Evolutionary conservation across 2,329 filamentous ascomycete genomes (phyloP), one percentile per base, ranked within the genome.

Genomic region (Neonectria faginata): DNA sequence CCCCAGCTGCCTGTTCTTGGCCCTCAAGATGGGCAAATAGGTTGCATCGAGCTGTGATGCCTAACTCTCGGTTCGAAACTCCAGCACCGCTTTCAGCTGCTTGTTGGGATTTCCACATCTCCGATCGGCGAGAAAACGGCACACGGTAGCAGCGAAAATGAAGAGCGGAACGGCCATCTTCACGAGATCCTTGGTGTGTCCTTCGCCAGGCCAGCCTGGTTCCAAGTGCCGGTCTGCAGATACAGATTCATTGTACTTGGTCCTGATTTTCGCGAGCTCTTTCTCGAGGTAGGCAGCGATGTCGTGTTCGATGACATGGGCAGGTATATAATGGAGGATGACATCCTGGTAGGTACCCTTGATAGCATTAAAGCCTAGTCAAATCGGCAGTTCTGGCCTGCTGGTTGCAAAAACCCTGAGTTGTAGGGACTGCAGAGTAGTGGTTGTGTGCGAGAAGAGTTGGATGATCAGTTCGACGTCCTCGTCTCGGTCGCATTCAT

Each of bases 391-490:
- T 36, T 83, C 78, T 0, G 81, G 81, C 42, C 82, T 73, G 62
- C 80, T 83, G 0, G 81, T 83, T 1, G 83, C 18, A 50, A 83
- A 82, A 2, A 80, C 57, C 52, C 72, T 77, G 11, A 81, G 44
- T 5, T 47, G 52, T 51, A 12, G 72, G 31, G 57, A 75, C 64
- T 44, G 65, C 14, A 60, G 31, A 0, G 16, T 31, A 7, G 50
- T 33, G 70, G 70, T 27, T 9, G 29, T 39, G 51, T 29, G 22
- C 11, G 66, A 63, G 1, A 73, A 45, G 1, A 74, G 44, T 1
- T 77, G 70, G 14, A 82, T 67, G 0, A 82, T 67, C 9, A 79
- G 48, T 16, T 55, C 53, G 11, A 78, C 66, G 44, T 81, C 75
- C 1, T 70, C 57, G 4, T 79, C 74, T 5, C 51, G 11, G 3